Conservation (phyloP, 1,284 basidiomycete species). For the Apiotrichum gracile region DNA sequence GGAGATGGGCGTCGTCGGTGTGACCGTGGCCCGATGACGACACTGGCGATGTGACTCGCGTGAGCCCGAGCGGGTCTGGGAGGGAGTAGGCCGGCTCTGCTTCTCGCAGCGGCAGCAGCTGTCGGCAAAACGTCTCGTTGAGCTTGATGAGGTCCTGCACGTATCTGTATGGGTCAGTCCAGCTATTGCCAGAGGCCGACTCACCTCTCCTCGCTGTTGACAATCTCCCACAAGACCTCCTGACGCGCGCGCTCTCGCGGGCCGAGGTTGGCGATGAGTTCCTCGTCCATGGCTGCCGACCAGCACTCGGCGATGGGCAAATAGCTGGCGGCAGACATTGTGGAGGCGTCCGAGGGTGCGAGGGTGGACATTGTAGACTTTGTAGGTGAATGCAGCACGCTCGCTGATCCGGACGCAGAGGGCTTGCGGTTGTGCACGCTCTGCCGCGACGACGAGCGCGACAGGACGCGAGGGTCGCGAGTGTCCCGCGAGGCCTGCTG, state of each 20-base stretch:
- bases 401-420: background rate
- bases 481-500: too few species aligned
- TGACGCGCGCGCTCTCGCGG: conserved; percentile 89
- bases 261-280: conserved; percentile 87
- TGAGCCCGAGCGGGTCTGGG: conserved; percentile 27
- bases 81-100: conserved; percentile 52
- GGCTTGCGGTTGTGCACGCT: conserved; percentile 1
- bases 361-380: conserved; percentile 5
- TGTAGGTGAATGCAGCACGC: conserved; percentile 4
- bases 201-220: conserved; percentile 90
- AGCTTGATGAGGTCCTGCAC: conserved; percentile 82
- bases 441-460: conserved; percentile 4
- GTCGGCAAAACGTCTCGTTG: conserved; percentile 86
- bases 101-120: conserved; percentile 71
- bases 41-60: conserved; percentile 24
- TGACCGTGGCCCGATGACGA: conserved; percentile 5
- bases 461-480: background rate
- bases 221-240: conserved; percentile 97
- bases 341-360: conserved; percentile 6
- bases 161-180: conserved; percentile 61
- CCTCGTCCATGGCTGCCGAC: conserved; percentile 92
- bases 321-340: conserved; percentile 24
- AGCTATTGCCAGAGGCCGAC: too few species aligned
- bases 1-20: conserved; percentile 60
- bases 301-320: conserved; percentile 68